Conservation (phyloP, 768 basidiomycete species). For the Infundibulicybe gibba region DNA sequence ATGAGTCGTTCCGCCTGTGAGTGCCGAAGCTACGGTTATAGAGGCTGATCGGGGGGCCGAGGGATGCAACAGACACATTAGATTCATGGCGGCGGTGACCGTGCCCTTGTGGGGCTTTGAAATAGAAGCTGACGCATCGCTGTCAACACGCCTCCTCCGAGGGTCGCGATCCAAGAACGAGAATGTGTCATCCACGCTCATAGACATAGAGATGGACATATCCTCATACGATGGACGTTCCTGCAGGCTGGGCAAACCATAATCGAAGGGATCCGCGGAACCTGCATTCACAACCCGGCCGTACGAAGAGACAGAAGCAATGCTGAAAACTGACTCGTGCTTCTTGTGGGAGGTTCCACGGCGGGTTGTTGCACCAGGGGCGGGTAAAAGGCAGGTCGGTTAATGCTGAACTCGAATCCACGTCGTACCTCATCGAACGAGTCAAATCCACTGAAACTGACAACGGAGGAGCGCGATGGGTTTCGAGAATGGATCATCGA, state of each 20-base stretch:
- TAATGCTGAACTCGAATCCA: slow-evolving; percentile 68
- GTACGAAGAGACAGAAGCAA: slow-evolving; percentile 79
- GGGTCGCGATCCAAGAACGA: slow-evolving; percentile 45
- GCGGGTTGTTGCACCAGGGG: slow-evolving; percentile 36
- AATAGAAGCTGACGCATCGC: slow-evolving; percentile 77
- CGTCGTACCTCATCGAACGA: slow-evolving; percentile 78
- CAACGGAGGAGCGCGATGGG: slow-evolving; percentile 44
- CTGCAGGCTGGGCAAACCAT: slow-evolving; percentile 47
- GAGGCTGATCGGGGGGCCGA: slow-evolving; percentile 66
- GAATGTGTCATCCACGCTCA: slow-evolving; percentile 75
- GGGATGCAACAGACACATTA: slow-evolving; percentile 47
- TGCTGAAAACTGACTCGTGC: slow-evolving; percentile 64
- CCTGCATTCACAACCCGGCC: slow-evolving; percentile 65
- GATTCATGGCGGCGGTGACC: slow-evolving; percentile 65
- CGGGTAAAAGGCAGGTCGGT: slow-evolving; percentile 66
- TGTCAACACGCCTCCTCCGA: slow-evolving; percentile 57
- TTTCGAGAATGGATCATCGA: slow-evolving; percentile 17
- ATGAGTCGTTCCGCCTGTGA: slow-evolving; percentile 57
- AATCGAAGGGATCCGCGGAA: slow-evolving; percentile 70
- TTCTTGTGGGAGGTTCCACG: slow-evolving; percentile 29
- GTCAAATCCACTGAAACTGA: slow-evolving; percentile 70
- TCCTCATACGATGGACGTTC: slow-evolving; percentile 62
- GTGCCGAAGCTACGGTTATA: slow-evolving; percentile 62
- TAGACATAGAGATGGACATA: slow-evolving; percentile 49
- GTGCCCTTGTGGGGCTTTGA: slow-evolving; percentile 44